Base-by-base conservation (phyloP, 352 stramenopile genomes). In the Phytophthora megakarya region DNA sequence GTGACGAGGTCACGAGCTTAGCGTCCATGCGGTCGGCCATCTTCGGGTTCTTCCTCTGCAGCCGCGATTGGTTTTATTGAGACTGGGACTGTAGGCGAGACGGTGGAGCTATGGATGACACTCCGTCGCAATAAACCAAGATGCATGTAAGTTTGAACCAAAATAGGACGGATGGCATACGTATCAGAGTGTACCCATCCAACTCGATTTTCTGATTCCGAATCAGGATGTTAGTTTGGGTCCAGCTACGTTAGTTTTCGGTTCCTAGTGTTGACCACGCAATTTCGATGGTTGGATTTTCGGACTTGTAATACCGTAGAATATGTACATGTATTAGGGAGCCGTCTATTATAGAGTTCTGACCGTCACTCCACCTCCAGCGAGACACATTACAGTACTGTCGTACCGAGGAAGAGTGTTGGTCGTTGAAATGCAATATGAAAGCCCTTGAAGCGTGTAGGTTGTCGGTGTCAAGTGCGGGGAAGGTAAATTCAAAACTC, bases 1-100 rank as follows among this genome's bases (percentile, higher is more conserved):
- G 52, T 43, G 79, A 73, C 43, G 76, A 82, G 43, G 63, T 48
- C 57, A 84, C 45, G 52, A 90, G 76, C 58, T 84, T 86, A 32
- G 61, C 63, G 43, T 69, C 64, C 64, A 70, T 65, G 49, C 49
- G 38, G 64, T 74, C 60, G 19, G 57, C 63, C 68, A 76, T 76
- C 22, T 67, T 46, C 38, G 61, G 21, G 16, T 61, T 64, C 57
- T 61, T 61, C 18, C 40, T 50, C 40, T 60, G 55, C 42, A 56
- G 63, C 25, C 18, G 62, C 54, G 48, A 65, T 42, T 64, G 19
- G 30, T 50, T 38, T n/a, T 60, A 71, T 74, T 60, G 30, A 63
- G 49, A 61, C 43, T 46, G 37, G 39, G 48, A 53, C 26, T 25
- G 37, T 40, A 25, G 47, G 21, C 28, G n/a, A 22, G 40, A 26